A percentile compares a stretch with the other conserved stretches of the same genome.
Conservation (phyloP, 371 early-diverging fungal genomes). For the Neoconidiobolus thromboides region DNA sequence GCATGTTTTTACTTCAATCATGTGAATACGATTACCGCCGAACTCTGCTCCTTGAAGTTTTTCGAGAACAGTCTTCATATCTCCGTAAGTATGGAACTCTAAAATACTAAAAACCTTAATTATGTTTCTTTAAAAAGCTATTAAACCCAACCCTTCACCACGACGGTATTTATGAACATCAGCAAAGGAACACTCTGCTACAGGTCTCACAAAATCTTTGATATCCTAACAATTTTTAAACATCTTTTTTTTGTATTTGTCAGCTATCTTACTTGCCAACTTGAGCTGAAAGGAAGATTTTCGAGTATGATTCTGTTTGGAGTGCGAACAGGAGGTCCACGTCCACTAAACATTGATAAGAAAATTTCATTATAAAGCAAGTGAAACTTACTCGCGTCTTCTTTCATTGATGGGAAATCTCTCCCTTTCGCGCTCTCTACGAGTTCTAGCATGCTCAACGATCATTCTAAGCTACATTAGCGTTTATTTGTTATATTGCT, state of each 20-base stretch:
- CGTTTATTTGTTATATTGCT: background rate
- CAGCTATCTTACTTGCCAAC: slow-evolving; percentile 48
- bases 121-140: background rate
- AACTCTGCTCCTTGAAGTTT: slow-evolving; percentile 73
- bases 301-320: slow-evolving; percentile 46
- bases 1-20: slow-evolving; percentile 44
- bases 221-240: slow-evolving; percentile 44
- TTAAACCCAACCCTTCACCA: slow-evolving; percentile 54
- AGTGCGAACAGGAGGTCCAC: slow-evolving; percentile 29
- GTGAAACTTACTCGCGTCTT: background rate
- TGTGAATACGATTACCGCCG: slow-evolving; percentile 54
- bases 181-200: slow-evolving; percentile 85
- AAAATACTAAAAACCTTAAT: slow-evolving; percentile 41
- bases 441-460: slow-evolving; percentile 53
- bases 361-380: background rate
- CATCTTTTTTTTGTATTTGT: background rate
- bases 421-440: slow-evolving; percentile 11
- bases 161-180: slow-evolving; percentile 63
- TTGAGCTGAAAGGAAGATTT: slow-evolving; percentile 45
- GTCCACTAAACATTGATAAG: slow-evolving; percentile 8
- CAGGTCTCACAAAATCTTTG: slow-evolving; percentile 88
- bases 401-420: slow-evolving; percentile 2
- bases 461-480: slow-evolving; percentile 25
- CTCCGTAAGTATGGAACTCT: slow-evolving; percentile 61
- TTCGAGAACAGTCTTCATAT: slow-evolving; percentile 67